Evolutionary conservation across 139 green algal species (phyloP), one percentile per base, ranked within the genome.

Genomic region (Chlorella sp.): DNA sequence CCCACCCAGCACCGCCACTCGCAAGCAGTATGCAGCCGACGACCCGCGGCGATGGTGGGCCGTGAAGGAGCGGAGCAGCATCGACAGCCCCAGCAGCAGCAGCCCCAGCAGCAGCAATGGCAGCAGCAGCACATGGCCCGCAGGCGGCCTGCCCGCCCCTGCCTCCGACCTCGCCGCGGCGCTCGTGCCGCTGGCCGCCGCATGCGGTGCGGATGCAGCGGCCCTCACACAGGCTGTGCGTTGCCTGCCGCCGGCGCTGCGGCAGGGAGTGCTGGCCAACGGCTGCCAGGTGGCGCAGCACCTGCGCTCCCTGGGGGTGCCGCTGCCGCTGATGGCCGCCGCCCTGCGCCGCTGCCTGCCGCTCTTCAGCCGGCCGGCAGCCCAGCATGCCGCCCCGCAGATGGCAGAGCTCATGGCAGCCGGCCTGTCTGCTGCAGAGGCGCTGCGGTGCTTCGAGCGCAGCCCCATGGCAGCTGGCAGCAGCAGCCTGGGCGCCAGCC

Each of bases 161-260:
- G 20, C 38, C 38, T 15, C 38, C 7, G 36, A 75, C 23, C 38
- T 75, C 23, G 20, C 69, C 11, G 69, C 69, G 7, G 39, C 36
- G 1, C 3, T 75, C 23, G 36, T 4, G 9, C 69, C 69, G 38
- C 36, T 75, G 38, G 69, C 69, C 9, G 13, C 23, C 15, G 7
- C 34, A 0, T 75, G 69, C 69, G 12, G 38, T 38, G 38, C 69
- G 21, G 38, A 75, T 38, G 38, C 11, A 2, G 69, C 69, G 7
- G 38, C 69, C 4, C 38, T 75, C 20, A n/a, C 69, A 34, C 69
- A 41, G 0, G 69, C 69, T 18, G 69, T 75, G 69, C 38, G 38
- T 38, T 75, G 69, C 69, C 69, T 75, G 36, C 69, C 69, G 4
- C 69, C 69, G 30, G 69, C 38, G 38, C 21, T 75, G 69, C 69